Conservation (phyloP, 202 grass and related monocot species). For the Panicum hallii region DNA sequence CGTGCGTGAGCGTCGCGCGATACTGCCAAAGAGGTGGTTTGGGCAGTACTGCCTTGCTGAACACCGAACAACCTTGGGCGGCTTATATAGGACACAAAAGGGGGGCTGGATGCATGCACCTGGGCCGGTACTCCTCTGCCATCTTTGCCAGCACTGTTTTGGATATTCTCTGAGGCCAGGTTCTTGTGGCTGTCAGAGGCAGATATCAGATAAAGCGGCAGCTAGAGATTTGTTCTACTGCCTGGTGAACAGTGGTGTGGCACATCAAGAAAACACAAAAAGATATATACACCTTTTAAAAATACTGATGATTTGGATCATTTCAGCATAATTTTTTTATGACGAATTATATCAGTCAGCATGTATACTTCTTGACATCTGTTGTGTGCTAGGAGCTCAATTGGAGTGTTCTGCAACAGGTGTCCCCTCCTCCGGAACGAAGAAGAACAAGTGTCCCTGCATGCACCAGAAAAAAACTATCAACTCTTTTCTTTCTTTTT, state of each 20-base stretch:
- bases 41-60: slow-evolving; percentile 48
- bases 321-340: neutral
- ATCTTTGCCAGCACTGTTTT: slow-evolving; percentile 33
- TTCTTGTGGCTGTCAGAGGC: slow-evolving; percentile 52
- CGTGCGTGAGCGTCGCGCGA: neutral
- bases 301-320: neutral
- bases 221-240: slow-evolving; percentile 27
- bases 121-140: slow-evolving; percentile 18
- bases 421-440: slow-evolving; percentile 12
- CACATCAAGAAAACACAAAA: neutral
- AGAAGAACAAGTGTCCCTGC: slow-evolving; percentile 26
- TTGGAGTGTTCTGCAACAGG: slow-evolving; percentile 1
- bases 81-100: slow-evolving; percentile 63
- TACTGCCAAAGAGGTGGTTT: slow-evolving; percentile 48
- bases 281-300: neutral
- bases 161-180: slow-evolving; percentile 49
- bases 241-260: neutral
- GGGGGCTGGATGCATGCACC: slow-evolving; percentile 49
- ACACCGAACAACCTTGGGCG: slow-evolving; percentile 13
- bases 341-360: neutral
- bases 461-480: slow-evolving; percentile 10
- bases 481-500: neutral
- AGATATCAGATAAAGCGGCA: slow-evolving; percentile 31
- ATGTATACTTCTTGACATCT: neutral
- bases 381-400: neutral